Base-by-base conservation (phyloP, 2,329 filamentous ascomycete species). In the Fusarium haematococcum region DNA sequence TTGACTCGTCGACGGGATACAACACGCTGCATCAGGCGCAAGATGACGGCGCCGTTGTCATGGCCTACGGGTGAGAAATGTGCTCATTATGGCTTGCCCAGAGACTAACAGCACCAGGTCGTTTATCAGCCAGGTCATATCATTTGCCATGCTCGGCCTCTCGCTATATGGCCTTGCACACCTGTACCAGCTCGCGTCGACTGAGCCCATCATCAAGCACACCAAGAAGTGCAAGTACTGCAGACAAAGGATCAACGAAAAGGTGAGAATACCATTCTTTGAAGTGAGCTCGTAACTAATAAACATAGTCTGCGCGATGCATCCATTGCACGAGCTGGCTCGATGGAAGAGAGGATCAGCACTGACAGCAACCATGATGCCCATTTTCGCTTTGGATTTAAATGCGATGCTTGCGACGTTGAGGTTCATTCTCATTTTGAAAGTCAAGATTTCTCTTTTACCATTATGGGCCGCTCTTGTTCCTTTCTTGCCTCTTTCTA, bases 131-230 rank as follows among this genome's bases (percentile, higher is more conserved):
- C 90, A 91, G 64, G 76, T 91, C 3, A 85, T 94, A 63, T 90
- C 91, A 64, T 94, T 95, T 71, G 48, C 91, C 27, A 88, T 91
- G 63, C 85, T 94, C 6, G 93, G 92, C 4, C 58, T 93, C 18
- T 88, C 89, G 14, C 84, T 94, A 11, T 95, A 94, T 79, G 83
- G 85, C 0, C 85, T 94, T 32, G 92, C 91, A 1, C 86, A 87
- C 59, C 50, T 89, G 43, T 94, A 94, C 79, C 90, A 91, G 75
- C 86, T 85, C 70, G 79, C 90, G 13, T 90, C 88, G 14, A 85
- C 88, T 13, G 92, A 94, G 62, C 89, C 90, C 16, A 92, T 94
- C 72, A 92, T 94, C 80, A 94, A 94, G 84, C 90, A 89, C 74
- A 90, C 88, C 30, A 86, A 91, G 62, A 92, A 91, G 81, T 95